These are phyloP conservation scores for Lolium rigidum DNA, from an alignment of 176 grass and related monocot genomes.

Conservation along the genomic window DNA sequence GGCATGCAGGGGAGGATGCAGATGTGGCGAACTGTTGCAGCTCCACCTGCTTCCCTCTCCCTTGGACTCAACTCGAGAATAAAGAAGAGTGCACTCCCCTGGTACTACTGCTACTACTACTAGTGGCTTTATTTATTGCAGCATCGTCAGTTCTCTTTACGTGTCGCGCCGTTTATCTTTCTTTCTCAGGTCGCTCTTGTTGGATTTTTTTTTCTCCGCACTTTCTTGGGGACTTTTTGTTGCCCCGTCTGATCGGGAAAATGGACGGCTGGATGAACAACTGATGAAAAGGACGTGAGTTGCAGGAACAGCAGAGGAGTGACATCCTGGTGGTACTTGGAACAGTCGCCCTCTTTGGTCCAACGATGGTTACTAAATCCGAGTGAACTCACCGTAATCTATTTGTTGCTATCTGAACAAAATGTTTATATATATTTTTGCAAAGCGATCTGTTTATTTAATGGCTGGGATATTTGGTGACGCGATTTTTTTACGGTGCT, in stretches of 20 bases:
- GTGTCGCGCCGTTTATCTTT: not conserved
- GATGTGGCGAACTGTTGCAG: constrained; percentile 39
- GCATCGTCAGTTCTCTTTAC: not conserved
- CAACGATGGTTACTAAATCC: not conserved
- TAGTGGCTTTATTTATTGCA: not conserved
- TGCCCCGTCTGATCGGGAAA: not conserved
- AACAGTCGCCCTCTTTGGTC: not conserved
- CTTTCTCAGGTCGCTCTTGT: not conserved
- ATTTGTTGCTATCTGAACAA: not conserved
- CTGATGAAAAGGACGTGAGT: not conserved
- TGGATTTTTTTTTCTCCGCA: not conserved
- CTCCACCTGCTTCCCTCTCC: constrained; percentile 1
- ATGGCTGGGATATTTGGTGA: too few relatives aligned
- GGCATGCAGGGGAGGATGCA: constrained; percentile 34
- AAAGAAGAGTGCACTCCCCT: not conserved
- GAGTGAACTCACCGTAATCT: not conserved
- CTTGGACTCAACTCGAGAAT: too few relatives aligned
- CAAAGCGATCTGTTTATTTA: too few relatives aligned
- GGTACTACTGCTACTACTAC: not conserved
- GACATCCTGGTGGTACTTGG: not conserved
- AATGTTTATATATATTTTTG: not conserved
- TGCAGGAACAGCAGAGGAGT: not conserved
- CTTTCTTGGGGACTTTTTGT: not conserved
- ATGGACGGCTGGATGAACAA: not conserved
- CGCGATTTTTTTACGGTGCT: too few relatives aligned